Evolutionary conservation across 2,329 filamentous ascomycete genomes (phyloP).

Genomic region (Elsinoe necatrix): DNA sequence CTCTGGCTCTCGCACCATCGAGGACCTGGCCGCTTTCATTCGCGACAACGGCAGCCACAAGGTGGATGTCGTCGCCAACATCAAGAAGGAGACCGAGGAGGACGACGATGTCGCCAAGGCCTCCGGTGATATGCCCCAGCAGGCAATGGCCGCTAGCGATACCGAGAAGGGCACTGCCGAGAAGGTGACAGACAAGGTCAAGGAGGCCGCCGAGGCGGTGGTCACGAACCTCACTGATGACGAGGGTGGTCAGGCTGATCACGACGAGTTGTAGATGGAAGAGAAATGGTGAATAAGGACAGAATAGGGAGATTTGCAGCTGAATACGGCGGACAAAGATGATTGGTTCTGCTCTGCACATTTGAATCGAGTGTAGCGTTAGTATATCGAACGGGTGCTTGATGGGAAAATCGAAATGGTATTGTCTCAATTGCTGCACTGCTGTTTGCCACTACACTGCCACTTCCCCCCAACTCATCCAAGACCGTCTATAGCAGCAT

Average conservation of each 20-base stretch:
- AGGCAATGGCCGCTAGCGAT: slow-evolving; percentile 34
- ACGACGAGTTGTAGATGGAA: slow-evolving; percentile 68
- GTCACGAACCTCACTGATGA: slow-evolving; percentile 20
- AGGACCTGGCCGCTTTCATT: slow-evolving; percentile 87
- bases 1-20: slow-evolving; percentile 75
- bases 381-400: background rate
- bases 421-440: slow-evolving; percentile 4
- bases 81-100: slow-evolving; percentile 37
- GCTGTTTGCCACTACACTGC: background rate
- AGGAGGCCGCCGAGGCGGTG: slow-evolving; percentile 28
- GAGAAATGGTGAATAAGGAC: background rate
- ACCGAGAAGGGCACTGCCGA: slow-evolving; percentile 23
- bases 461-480: no score
- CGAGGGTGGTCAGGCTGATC: slow-evolving; percentile 32
- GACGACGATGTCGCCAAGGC: slow-evolving; percentile 34
- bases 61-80: slow-evolving; percentile 52
- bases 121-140: slow-evolving; percentile 40
- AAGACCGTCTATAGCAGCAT: no score
- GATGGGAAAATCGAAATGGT: slow-evolving; percentile 7
- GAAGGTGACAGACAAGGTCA: slow-evolving; percentile 29
- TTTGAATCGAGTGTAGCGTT: background rate
- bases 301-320: background rate
- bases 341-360: background rate
- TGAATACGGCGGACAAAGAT: background rate
- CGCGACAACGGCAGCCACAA: slow-evolving; percentile 91